Evolutionary conservation across 768 basidiomycete species (phyloP).

Genomic region (Lactarius sp.): DNA sequence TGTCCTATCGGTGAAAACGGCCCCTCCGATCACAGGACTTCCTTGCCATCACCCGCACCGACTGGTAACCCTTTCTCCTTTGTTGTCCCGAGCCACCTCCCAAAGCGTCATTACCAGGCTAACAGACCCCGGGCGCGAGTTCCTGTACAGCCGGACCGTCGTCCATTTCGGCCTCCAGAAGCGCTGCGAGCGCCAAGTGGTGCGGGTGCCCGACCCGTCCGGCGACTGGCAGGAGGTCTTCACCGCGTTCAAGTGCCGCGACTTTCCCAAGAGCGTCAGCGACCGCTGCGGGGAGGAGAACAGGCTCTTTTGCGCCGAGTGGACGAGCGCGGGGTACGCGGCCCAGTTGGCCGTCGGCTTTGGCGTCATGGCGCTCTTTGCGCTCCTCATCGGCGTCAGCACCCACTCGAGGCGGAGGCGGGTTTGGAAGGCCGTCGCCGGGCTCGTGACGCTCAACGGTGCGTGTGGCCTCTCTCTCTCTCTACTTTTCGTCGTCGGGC

Average conservation of each 20-base stretch:
- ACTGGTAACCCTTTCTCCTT: slow-evolving; percentile 49
- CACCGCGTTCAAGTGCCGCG: slow-evolving; percentile 54
- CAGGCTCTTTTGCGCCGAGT: slow-evolving; percentile 54
- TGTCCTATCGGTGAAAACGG: not conserved
- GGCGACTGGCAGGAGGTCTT: slow-evolving; percentile 46
- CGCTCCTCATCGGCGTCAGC: slow-evolving; percentile 63
- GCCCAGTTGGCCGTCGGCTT: slow-evolving; percentile 63
- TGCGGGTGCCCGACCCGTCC: slow-evolving; percentile 44
- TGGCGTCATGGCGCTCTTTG: slow-evolving; percentile 49
- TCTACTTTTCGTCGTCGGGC: too few relatives aligned
- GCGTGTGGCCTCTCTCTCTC: slow-evolving; percentile 20
- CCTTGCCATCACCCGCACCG: slow-evolving; percentile 49
- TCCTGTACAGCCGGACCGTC: slow-evolving; percentile 44
- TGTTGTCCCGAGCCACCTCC: not conserved
- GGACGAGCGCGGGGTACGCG: slow-evolving; percentile 67
- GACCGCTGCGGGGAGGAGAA: slow-evolving; percentile 51
- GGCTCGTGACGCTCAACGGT: slow-evolving; percentile 61
- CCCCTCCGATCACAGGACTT: slow-evolving; percentile 42
- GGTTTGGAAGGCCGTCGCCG: slow-evolving; percentile 72
- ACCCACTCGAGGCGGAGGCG: slow-evolving; percentile 69
- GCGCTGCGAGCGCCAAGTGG: slow-evolving; percentile 50
- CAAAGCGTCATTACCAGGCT: slow-evolving; percentile 32
- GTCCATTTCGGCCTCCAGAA: slow-evolving; percentile 54
- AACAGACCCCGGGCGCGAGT: slow-evolving; percentile 37
- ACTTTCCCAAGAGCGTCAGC: slow-evolving; percentile 53